Percentiles rank a stretch among this genome's conserved stretches.
Evolutionary conservation across 1,284 basidiomycete genomes (phyloP).

Genomic region (Cutaneotrichosporon cutaneum): DNA sequence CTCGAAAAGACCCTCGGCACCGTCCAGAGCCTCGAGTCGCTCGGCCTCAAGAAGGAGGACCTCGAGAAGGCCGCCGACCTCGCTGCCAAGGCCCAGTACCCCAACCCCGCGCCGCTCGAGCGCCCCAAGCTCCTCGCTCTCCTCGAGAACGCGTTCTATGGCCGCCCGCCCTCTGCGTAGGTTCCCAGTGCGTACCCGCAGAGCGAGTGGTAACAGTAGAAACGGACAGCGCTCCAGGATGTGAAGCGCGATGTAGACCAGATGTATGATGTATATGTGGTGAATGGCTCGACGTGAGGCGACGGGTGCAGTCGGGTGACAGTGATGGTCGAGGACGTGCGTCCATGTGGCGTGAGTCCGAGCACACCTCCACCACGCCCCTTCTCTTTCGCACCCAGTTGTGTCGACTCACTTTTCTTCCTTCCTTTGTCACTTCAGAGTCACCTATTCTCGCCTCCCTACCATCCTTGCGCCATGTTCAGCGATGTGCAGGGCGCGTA

Average conservation of each 20-base stretch:
- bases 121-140: conserved; percentile 46
- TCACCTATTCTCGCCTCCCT: background rate
- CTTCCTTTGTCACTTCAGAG: too few relatives aligned
- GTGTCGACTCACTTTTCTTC: too few relatives aligned
- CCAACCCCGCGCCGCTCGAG: conserved; percentile 55
- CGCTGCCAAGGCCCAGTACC: conserved; percentile 54
- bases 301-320: background rate
- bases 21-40: conserved; percentile 51
- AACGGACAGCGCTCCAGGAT: background rate
- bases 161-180: conserved; percentile 17
- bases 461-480: too few relatives aligned
- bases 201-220: background rate
- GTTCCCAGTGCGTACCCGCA: background rate
- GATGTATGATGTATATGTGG: background rate
- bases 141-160: conserved; percentile 35
- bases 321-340: too few relatives aligned
- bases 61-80: conserved; percentile 55
- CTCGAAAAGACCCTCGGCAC: conserved; percentile 55
- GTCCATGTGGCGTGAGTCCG: too few relatives aligned
- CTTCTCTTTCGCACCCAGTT: too few relatives aligned
- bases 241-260: background rate
- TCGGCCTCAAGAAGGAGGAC: conserved; percentile 57
- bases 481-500: too few relatives aligned
- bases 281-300: background rate
- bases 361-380: too few relatives aligned